Conservation (phyloP, 164 flowering plant species). For the Kingdonia uniflora region DNA sequence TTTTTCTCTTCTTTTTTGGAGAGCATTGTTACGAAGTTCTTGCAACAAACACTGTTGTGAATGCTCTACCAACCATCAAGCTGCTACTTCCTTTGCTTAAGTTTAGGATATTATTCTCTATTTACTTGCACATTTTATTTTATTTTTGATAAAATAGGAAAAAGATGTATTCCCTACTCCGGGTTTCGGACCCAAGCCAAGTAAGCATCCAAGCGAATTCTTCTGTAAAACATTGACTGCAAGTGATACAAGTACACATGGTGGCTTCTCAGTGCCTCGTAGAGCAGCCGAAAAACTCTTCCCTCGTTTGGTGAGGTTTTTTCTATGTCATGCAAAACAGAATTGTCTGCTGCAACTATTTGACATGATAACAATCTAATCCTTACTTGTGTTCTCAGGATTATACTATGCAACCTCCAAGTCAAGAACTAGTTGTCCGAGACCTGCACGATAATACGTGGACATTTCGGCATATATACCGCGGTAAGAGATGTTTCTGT, state of each 20-base stretch:
- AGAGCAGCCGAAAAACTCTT: conserved; percentile 98
- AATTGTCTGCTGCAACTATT: too few relatives aligned
- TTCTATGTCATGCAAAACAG: too few relatives aligned
- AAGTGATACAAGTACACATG: conserved; percentile 99
- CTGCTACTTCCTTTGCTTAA: too few relatives aligned
- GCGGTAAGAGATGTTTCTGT: conserved; percentile 35
- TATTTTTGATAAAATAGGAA: conserved; percentile 31
- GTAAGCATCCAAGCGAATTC: conserved; percentile 90
- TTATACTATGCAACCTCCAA: conserved; percentile 90
- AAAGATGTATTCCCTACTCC: conserved; percentile 72
- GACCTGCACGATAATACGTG: conserved; percentile 90
- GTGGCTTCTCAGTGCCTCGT: conserved; percentile 98
- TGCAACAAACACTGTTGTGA: too few relatives aligned
- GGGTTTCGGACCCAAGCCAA: conserved; percentile 51
- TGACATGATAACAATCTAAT: too few relatives aligned
- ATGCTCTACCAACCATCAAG: too few relatives aligned
- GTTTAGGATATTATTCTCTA: too few relatives aligned
- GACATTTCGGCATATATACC: conserved; percentile 97
- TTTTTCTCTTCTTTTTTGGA: too few relatives aligned
- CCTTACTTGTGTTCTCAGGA: conserved; percentile 38
- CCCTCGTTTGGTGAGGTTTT: conserved; percentile 61
- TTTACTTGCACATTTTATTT: too few relatives aligned
- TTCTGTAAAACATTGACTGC: conserved; percentile 98
- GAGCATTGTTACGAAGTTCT: too few relatives aligned
- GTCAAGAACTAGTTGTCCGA: conserved; percentile 86